A percentile compares a stretch with the other conserved stretches of the same genome.
These are phyloP conservation scores for Penicillium coprophilum DNA, from an alignment of 495 filamentous ascomycete genomes.

Conservation along the genomic window DNA sequence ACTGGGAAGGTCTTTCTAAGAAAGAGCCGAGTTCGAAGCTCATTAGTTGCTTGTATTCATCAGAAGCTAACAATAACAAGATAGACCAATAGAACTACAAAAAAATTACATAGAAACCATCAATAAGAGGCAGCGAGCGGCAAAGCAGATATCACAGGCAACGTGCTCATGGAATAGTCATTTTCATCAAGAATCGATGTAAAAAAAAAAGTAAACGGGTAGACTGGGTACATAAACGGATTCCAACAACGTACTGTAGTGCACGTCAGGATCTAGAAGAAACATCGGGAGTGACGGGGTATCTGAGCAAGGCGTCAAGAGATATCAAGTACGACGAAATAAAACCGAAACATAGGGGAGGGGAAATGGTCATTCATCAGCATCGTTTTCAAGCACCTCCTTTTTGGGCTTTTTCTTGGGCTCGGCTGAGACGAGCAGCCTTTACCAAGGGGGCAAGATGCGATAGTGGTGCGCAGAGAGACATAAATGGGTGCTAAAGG, in stretches of 20 bases:
- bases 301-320: slow-evolving; percentile 44
- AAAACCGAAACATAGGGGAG: slow-evolving; percentile 19
- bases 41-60: neutral
- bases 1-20: neutral
- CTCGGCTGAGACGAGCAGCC: slow-evolving; percentile 77
- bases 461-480: slow-evolving; percentile 67
- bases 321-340: slow-evolving; percentile 28
- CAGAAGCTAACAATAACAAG: neutral
- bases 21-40: neutral
- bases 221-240: slow-evolving; percentile 23
- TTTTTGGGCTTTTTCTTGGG: slow-evolving; percentile 78
- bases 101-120: slow-evolving; percentile 14
- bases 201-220: slow-evolving; percentile 11
- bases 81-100: slow-evolving; percentile 1
- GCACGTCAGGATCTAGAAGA: slow-evolving; percentile 35
- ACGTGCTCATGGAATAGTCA: slow-evolving; percentile 19
- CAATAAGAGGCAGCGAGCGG: neutral
- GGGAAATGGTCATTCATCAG: slow-evolving; percentile 25
- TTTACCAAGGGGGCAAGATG: slow-evolving; percentile 81
- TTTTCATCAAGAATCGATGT: slow-evolving; percentile 29
- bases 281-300: slow-evolving; percentile 41
- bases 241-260: slow-evolving; percentile 19
- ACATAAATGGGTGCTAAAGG: slow-evolving; percentile 84
- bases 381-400: slow-evolving; percentile 52
- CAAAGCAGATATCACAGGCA: slow-evolving; percentile 7